Evolutionary conservation across 208 protist genomes (phyloP).

Genomic region (Novymonas esmeraldas): DNA sequence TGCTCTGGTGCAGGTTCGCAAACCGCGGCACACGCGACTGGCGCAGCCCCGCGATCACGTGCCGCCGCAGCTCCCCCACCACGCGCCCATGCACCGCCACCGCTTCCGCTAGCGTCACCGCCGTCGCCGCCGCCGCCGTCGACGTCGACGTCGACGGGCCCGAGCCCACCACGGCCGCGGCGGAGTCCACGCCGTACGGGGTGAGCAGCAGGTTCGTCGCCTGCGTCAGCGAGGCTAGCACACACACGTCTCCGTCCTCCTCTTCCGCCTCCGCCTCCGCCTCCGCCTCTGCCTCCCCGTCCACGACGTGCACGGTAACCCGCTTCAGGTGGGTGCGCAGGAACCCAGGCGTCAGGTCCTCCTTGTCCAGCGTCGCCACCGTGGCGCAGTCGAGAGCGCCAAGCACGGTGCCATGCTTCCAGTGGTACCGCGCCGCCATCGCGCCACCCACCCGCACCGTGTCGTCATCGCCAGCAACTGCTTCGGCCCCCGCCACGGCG

Average conservation of each 20-base stretch:
- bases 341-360: slow-evolving; percentile 68
- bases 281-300: slow-evolving; percentile 7
- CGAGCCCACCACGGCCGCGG: neutral
- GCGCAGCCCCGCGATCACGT: slow-evolving; percentile 43
- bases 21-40: slow-evolving; percentile 25
- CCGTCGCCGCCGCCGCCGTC: no score
- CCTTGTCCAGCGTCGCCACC: slow-evolving; percentile 53
- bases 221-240: slow-evolving; percentile 32
- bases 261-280: neutral
- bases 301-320: slow-evolving; percentile 24
- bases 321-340: slow-evolving; percentile 52
- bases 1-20: slow-evolving; percentile 34
- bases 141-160: neutral
- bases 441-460: slow-evolving; percentile 7
- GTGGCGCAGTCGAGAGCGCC: slow-evolving; percentile 59
- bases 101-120: slow-evolving; percentile 36
- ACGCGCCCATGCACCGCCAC: slow-evolving; percentile 58
- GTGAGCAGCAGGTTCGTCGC: slow-evolving; percentile 71
- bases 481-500: neutral
- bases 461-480: slow-evolving; percentile 3
- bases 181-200: slow-evolving; percentile 29
- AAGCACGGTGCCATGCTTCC: slow-evolving; percentile 47
- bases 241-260: slow-evolving; percentile 24
- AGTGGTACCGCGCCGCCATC: slow-evolving; percentile 50
- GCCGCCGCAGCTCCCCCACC: slow-evolving; percentile 44